These are phyloP conservation scores for Zizania palustris DNA, from an alignment of 202 grass and related monocot genomes.

Conservation along the genomic window DNA sequence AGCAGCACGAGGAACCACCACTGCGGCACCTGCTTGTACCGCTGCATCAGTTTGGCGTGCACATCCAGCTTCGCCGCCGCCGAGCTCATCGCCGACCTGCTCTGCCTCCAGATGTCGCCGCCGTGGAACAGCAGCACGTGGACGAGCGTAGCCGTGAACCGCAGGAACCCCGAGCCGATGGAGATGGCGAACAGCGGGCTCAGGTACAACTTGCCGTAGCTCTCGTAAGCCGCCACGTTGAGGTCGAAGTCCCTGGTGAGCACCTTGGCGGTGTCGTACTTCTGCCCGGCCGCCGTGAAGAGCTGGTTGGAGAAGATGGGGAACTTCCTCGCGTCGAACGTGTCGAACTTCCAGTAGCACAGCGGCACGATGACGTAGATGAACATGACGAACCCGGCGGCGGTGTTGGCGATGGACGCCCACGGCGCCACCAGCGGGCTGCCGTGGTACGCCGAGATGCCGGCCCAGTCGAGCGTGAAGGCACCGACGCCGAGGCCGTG, in stretches of 20 bases:
- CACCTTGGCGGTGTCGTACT: conserved; percentile 91
- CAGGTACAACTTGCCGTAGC: conserved; percentile 91
- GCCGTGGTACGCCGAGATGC: conserved; percentile 96
- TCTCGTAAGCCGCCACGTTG: conserved; percentile 79
- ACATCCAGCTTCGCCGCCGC: conserved; percentile 61
- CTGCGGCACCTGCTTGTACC: conserved; percentile 94
- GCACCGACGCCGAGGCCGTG: conserved; percentile 86
- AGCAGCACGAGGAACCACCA: conserved; percentile 95
- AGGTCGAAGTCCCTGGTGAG: conserved; percentile 80
- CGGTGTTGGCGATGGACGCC: conserved; percentile 90
- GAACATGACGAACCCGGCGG: conserved; percentile 91
- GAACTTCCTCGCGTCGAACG: conserved; percentile 80
- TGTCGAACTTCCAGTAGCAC: conserved; percentile 93
- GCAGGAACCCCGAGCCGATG: conserved; percentile 89
- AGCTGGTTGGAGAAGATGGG: conserved; percentile 98
- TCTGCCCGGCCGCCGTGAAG: conserved; percentile 69
- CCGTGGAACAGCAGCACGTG: conserved; percentile 93
- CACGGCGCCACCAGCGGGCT: conserved; percentile 92
- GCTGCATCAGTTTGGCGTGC: conserved; percentile 84
- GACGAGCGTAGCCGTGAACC: conserved; percentile 87
- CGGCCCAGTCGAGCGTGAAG: conserved; percentile 96
- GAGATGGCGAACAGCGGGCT: conserved; percentile 96
- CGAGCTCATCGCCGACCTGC: conserved; percentile 65
- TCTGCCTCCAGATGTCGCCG: conserved; percentile 93
- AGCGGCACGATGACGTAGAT: conserved; percentile 89